Conservation (phyloP, 345 rosid genomes). For the Populus davidiana region DNA sequence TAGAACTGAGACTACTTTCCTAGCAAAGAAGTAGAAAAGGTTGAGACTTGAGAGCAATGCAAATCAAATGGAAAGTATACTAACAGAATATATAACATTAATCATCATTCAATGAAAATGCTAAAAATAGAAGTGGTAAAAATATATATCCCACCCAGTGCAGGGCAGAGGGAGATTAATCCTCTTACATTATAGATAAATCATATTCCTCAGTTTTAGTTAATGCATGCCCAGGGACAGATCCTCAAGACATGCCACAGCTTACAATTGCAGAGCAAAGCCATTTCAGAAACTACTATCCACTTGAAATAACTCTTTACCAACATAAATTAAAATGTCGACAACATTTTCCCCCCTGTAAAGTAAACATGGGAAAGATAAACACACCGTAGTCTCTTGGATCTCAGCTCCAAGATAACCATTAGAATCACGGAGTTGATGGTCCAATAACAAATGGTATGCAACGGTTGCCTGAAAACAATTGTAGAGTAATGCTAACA, state of each 20-base stretch:
- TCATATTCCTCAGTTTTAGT: too few species aligned
- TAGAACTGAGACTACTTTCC: conserved; percentile 66
- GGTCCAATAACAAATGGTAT: conserved; percentile 79
- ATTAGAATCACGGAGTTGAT: conserved; percentile 66
- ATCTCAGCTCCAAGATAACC: conserved; percentile 76
- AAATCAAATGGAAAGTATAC: neutral
- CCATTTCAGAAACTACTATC: neutral
- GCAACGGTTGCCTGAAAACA: conserved; percentile 82
- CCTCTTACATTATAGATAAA: too few species aligned
- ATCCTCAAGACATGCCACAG: neutral
- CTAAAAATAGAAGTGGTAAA: too few species aligned
- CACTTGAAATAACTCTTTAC: neutral
- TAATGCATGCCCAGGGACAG: neutral
- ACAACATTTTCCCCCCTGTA: neutral
- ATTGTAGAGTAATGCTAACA: neutral
- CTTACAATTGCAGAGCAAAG: neutral
- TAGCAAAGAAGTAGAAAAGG: conserved; percentile 10
- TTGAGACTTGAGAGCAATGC: neutral
- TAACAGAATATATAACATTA: neutral
- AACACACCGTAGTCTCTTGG: conserved; percentile 61
- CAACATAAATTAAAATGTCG: neutral
- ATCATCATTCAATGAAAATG: neutral
- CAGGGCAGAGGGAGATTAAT: too few species aligned
- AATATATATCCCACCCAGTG: too few species aligned
- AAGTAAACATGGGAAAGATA: neutral